Evolutionary conservation across 108 stramenopile genomes (phyloP), one percentile per base, ranked within the genome.

Genomic region (Mediolabrus comicus): DNA sequence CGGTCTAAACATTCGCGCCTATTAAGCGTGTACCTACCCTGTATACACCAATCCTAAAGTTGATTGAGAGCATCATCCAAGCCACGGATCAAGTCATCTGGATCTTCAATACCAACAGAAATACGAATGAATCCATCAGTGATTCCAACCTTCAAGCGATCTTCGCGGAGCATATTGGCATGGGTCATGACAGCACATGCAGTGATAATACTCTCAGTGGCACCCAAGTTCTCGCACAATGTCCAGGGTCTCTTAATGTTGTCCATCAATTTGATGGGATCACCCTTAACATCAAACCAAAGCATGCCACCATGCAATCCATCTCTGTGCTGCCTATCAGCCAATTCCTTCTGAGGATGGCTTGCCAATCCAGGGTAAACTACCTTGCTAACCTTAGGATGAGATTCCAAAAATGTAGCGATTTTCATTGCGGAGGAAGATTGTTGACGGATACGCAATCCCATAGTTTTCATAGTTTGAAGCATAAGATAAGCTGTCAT

Each of bases 171-270:
- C 84, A 93, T 89, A 59, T 91, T 89, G 27, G 88, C 88, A 75
- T 93, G 92, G 13, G 92, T 93, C 92, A 93, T 93, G 58, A 91
- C 85, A 36, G 90, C 88, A 58, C 88, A 87, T 16, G 85, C 87
- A 14, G 90, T 91, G 72, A 91, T 87, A 68, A 91, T 89, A 13
- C 85, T 86, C 70, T 93, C 92, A 17, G 75, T 79, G 28, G 89
- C 89, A 28, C 92, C 92, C 55, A 91, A 80, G 73, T 89, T 91
- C 73, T 91, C 90, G 61, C 88, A 91, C 35, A 91, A 61, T 22
- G 85, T 86, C 90, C 90, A 91, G 24, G 90, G 90, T 22, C 90
- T 78, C 75, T 89, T 89, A 59, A 84, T 84, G 43, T 38, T 74
- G 63, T 90, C 83, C 88, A 93, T 88, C 58, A 93, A 79, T 78